These are phyloP conservation scores for Fonsecaea nubica DNA, from an alignment of 2,329 filamentous ascomycete genomes.

Conservation along the genomic window DNA sequence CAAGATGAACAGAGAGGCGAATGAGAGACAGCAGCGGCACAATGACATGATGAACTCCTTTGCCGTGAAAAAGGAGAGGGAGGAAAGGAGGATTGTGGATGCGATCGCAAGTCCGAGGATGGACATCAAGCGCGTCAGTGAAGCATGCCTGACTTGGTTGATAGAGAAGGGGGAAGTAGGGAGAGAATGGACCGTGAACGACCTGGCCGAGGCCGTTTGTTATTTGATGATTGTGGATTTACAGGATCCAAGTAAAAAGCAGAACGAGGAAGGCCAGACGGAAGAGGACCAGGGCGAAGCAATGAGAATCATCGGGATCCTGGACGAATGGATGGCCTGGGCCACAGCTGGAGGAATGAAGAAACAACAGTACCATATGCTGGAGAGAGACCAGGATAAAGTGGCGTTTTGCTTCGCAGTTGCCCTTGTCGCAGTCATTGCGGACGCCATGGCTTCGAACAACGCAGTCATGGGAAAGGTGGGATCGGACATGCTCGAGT, in stretches of 20 bases:
- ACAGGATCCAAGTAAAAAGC: not conserved
- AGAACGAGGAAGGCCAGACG: not conserved
- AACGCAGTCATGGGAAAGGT: constrained; percentile 31
- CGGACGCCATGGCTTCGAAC: constrained; percentile 31
- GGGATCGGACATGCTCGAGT: constrained; percentile 43
- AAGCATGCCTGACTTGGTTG: constrained; percentile 41
- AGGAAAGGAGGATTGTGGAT: constrained; percentile 39
- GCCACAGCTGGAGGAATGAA: constrained; percentile 42
- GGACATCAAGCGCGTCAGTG: constrained; percentile 39
- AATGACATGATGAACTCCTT: constrained; percentile 36
- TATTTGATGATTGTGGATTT: constrained; percentile 43
- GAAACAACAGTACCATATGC: constrained; percentile 38
- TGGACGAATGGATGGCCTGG: constrained; percentile 43
- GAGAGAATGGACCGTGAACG: constrained; percentile 37
- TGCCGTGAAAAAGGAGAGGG: constrained; percentile 34
- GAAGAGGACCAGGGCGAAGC: constrained; percentile 30
- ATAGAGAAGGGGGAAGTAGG: constrained; percentile 40
- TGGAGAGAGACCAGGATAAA: constrained; percentile 38
- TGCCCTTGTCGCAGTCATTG: constrained; percentile 40
- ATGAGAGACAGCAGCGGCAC: constrained; percentile 31
- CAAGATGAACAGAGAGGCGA: constrained; percentile 37
- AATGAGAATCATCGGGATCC: constrained; percentile 38
- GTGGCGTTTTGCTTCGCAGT: constrained; percentile 42
- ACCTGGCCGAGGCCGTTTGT: constrained; percentile 41
- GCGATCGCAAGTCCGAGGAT: constrained; percentile 41